These are phyloP conservation scores for Echria macrotheca DNA, from an alignment of 495 filamentous ascomycete genomes.

Conservation along the genomic window DNA sequence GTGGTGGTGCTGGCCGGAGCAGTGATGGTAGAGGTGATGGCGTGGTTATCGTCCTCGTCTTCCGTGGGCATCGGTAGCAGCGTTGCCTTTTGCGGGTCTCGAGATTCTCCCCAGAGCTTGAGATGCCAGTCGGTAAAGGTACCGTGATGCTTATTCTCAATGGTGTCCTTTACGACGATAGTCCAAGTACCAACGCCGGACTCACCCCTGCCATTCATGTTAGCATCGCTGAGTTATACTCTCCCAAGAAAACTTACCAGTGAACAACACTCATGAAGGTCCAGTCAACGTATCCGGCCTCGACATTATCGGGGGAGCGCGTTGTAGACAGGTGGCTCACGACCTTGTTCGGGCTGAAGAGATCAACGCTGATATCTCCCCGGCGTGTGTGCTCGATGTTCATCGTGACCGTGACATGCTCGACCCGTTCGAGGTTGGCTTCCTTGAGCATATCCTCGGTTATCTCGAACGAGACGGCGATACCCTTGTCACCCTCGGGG, in stretches of 20 bases:
- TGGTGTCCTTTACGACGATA: conserved; percentile 80
- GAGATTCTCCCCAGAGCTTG: conserved; percentile 85
- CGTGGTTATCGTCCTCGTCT: conserved; percentile 77
- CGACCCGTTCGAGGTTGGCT: conserved; percentile 78
- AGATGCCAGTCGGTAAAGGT: conserved; percentile 89
- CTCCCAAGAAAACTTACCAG: conserved; percentile 69
- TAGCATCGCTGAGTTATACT: too few species aligned
- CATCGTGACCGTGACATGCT: conserved; percentile 97
- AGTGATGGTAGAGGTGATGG: conserved; percentile 42
- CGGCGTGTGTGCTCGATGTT: conserved; percentile 81
- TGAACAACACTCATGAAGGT: conserved; percentile 98
- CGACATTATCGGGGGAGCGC: conserved; percentile 57
- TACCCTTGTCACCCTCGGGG: conserved; percentile 77
- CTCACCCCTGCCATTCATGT: conserved; percentile 90
- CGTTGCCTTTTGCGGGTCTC: conserved; percentile 63
- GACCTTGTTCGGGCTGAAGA: conserved; percentile 77
- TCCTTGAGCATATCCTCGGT: conserved; percentile 67
- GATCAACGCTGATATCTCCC: conserved; percentile 88
- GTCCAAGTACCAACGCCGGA: conserved; percentile 83
- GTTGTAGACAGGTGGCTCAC: conserved; percentile 77
- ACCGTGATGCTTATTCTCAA: conserved; percentile 69
- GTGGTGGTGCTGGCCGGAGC: conserved; percentile 38
- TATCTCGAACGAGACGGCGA: conserved; percentile 72
- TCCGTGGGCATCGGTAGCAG: conserved; percentile 79
- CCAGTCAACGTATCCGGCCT: conserved; percentile 85